phyloP scores from a whole-genome alignment of 2,329 filamentous ascomycete genomes.

The Trichoderma afroharzianum region DNA sequence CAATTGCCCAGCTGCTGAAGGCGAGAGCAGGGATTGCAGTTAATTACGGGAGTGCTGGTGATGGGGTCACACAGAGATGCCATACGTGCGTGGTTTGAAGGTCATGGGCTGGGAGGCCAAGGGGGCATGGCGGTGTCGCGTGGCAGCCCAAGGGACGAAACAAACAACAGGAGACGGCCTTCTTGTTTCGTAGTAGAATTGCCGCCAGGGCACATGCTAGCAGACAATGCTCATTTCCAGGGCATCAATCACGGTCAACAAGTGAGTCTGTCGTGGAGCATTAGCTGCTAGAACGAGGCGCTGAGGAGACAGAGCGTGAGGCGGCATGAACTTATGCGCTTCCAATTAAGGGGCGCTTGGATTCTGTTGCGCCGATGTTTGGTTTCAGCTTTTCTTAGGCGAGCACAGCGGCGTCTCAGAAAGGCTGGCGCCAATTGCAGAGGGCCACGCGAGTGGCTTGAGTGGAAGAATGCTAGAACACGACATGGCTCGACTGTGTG shows the following conservation, averaged over 20 bases:
- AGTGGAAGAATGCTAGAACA: background rate
- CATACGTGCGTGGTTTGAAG: background rate
- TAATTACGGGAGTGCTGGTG: background rate
- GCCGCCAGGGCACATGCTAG: background rate
- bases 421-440: conserved; percentile 10
- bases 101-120: background rate
- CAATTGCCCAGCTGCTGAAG: background rate
- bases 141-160: background rate
- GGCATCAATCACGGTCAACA: background rate
- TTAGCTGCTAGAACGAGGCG: background rate
- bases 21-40: background rate
- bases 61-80: conserved; percentile 2
- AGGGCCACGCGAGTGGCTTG: conserved; percentile 13
- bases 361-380: conserved; percentile 1
- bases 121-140: background rate
- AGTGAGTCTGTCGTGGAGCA: background rate
- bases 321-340: background rate
- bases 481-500: conserved; percentile 5
- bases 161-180: background rate
- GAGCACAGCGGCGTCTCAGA: background rate
- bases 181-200: background rate
- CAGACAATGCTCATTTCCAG: background rate
- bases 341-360: background rate
- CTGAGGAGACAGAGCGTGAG: background rate
- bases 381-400: conserved; percentile 7